Base-by-base conservation (phyloP, 1,284 basidiomycete species). In the Vanrija sp. region DNA sequence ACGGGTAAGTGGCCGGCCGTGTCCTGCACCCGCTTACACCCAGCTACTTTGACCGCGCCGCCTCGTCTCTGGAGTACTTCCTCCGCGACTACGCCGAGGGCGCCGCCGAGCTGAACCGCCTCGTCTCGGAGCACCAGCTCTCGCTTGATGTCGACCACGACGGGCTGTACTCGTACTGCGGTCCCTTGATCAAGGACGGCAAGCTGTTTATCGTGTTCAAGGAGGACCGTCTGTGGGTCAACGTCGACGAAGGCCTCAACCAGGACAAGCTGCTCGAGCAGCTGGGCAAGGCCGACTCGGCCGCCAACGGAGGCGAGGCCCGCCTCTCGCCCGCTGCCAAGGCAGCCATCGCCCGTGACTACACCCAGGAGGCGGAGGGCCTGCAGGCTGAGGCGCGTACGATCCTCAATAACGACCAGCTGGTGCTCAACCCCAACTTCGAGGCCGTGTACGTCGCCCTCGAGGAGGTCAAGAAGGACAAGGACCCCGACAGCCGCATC, bases 341-440 rank as follows among this genome's bases (percentile, higher is more conserved):
- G n/a, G 9, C 26, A 5, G 16, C 16, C 26, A 55, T 55, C 29
- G 43, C 26, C 18, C 39, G 23, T 6, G 6, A 21, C 12, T 55
- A 38, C 18, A 38, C 46, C 8, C 28, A 44, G 39, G 23, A 46
- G 19, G 26, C 38, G 14, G 48, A 28, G 12, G 16, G 1, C 18
- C 14, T 55, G 18, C 34, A 39, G 38, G 15, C 14, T 2, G 25
- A 51, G 4, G 10, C 51, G 28, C 38, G 38, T 19, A 16, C 6
- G 7, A 21, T 45, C 16, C 28, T 50, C 16, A 28, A 47, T 6
- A 47, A 46, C 29, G 26, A 39, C 28, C 25, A 39, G 38, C 29
- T 55, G 39, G 42, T 21, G 28, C 39, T 55, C 40, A 34, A 46
- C 19, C 49, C 49, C 49, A 46, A 47, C 39, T 55, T 40, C n/a